Conservation (phyloP, 2,329 filamentous ascomycete genomes). For the Alternaria dauci region DNA sequence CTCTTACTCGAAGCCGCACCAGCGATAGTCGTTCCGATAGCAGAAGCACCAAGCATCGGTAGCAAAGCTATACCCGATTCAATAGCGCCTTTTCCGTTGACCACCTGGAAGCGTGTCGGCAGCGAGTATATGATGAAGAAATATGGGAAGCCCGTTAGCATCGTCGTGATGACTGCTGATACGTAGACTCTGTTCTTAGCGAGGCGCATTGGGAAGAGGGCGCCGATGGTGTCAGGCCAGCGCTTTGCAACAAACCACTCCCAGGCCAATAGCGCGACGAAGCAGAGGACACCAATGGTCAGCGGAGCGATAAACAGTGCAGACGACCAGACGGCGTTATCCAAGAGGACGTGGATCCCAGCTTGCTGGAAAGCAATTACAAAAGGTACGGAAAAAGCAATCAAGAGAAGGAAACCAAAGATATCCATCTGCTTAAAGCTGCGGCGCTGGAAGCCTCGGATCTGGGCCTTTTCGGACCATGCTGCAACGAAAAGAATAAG, state of each 20-base stretch:
- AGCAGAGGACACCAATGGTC: constrained; percentile 8
- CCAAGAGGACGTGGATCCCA: constrained; percentile 39
- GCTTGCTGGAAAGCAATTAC: constrained; percentile 67
- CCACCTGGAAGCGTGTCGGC: constrained; percentile 16
- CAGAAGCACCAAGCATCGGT: constrained; percentile 15
- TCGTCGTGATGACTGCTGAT: constrained; percentile 7
- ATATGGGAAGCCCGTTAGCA: constrained; percentile 16
- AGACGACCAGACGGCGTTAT: constrained; percentile 12
- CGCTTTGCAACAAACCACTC: constrained; percentile 11
- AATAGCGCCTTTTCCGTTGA: constrained; percentile 13
- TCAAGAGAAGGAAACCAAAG: constrained; percentile 61
- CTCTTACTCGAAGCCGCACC: constrained; percentile 14
- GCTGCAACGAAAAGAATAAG: constrained; percentile 22
- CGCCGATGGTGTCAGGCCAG: constrained; percentile 12
- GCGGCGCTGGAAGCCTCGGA: constrained; percentile 5
- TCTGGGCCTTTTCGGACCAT: constrained; percentile 13
- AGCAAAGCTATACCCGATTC: constrained; percentile 15
- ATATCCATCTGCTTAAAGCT: constrained; percentile 36
- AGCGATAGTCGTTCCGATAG: constrained; percentile 16
- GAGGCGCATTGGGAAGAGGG: constrained; percentile 12
- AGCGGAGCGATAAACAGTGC: constrained; percentile 12
- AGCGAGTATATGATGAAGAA: constrained; percentile 19
- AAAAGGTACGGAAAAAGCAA: constrained; percentile 63
- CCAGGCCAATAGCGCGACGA: constrained; percentile 11
- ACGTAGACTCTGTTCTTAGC: constrained; percentile 15